A percentile compares a stretch with the other conserved stretches of the same genome.
These are phyloP conservation scores for Candida argentea DNA, from an alignment of 805 yeast genomes.

Conservation along the genomic window DNA sequence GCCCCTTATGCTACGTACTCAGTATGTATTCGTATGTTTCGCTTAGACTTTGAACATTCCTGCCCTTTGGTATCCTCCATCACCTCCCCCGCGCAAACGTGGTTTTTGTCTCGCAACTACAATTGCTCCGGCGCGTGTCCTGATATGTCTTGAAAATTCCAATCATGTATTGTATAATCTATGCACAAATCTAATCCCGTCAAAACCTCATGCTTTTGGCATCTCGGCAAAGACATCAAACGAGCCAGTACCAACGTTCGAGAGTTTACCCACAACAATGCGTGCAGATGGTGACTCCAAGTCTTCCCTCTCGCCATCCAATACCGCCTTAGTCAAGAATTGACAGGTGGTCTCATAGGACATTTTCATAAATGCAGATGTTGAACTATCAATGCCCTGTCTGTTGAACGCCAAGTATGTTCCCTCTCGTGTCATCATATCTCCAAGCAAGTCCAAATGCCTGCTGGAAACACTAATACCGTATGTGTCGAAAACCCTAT, in stretches of 20 bases:
- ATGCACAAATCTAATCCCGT: slow-evolving; percentile 1
- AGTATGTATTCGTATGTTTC: too few species aligned
- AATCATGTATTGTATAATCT: too few species aligned
- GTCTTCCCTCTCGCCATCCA: slow-evolving; percentile 83
- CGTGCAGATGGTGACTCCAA: slow-evolving; percentile 89
- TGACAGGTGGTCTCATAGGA: slow-evolving; percentile 97
- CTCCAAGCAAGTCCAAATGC: slow-evolving; percentile 94
- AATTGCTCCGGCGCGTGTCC: too few species aligned
- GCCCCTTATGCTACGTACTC: too few species aligned
- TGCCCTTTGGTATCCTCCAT: too few species aligned
- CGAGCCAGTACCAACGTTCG: slow-evolving; percentile 91
- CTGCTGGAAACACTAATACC: slow-evolving; percentile 89
- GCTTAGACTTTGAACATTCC: too few species aligned
- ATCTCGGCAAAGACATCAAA: slow-evolving; percentile 65
- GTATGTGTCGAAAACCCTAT: slow-evolving; percentile 90
- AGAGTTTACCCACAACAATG: slow-evolving; percentile 83
- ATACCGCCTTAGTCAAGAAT: slow-evolving; percentile 91
- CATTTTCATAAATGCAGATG: slow-evolving; percentile 97
- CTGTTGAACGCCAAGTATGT: slow-evolving; percentile 93
- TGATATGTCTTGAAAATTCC: too few species aligned
- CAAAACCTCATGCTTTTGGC: slow-evolving; percentile 17
- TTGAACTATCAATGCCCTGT: slow-evolving; percentile 93
- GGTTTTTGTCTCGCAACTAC: too few species aligned
- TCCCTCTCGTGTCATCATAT: slow-evolving; percentile 99
- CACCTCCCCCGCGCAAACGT: too few species aligned